Percentiles rank a stretch among this genome's conserved stretches.
These are phyloP conservation scores for Neocucurbitaria cava DNA, from an alignment of 2,329 filamentous ascomycete genomes.

Conservation along the genomic window DNA sequence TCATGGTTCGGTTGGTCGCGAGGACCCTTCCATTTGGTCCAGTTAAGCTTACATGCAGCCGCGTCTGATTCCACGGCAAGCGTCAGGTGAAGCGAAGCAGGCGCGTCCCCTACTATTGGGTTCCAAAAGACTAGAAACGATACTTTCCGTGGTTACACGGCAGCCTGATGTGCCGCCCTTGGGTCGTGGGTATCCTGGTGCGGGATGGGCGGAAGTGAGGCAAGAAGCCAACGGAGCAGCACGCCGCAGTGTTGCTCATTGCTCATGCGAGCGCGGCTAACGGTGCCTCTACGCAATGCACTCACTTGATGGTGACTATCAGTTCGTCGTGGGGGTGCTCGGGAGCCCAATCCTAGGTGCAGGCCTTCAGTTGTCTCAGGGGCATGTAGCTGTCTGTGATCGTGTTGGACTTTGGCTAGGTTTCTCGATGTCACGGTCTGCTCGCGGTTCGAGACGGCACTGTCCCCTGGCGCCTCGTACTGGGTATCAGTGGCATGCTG, in stretches of 20 bases:
- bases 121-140: conserved; percentile 6
- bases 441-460: background rate
- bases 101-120: conserved; percentile 8
- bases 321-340: conserved; percentile 1
- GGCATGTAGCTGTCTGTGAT: background rate
- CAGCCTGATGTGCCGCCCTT: conserved; percentile 16
- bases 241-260: background rate
- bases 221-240: background rate
- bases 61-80: conserved; percentile 11
- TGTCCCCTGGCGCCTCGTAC: background rate
- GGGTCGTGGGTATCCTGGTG: conserved; percentile 6
- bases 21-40: conserved; percentile 7
- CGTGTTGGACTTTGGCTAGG: background rate
- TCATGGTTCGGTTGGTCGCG: conserved; percentile 8
- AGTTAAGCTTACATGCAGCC: conserved; percentile 25
- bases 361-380: conserved; percentile 8
- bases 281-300: background rate
- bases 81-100: conserved; percentile 22
- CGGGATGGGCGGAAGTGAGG: background rate
- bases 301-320: conserved; percentile 6
- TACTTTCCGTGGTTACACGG: conserved; percentile 7
- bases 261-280: background rate
- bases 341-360: conserved; percentile 1
- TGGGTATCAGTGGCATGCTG: background rate
- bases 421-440: background rate